Evolutionary conservation across 2,329 filamentous ascomycete genomes (phyloP), one percentile per base, ranked within the genome.

Genomic region (Penicillium nordicum): DNA sequence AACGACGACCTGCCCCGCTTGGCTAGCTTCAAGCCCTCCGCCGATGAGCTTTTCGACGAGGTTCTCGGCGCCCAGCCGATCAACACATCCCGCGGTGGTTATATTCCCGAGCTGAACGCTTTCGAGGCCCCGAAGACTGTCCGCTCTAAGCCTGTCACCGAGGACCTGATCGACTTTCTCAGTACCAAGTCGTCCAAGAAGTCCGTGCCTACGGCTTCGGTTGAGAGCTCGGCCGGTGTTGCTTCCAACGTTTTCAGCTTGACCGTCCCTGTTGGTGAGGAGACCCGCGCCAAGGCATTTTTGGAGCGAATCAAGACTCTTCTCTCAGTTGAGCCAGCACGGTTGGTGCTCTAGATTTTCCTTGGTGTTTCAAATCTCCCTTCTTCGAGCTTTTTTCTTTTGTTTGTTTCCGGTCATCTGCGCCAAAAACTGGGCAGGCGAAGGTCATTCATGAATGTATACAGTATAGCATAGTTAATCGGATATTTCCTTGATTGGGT

Each of bases 41-140:
- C 88, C 36, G 84, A 92, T 69, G 91, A 96, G 72, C 84, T 99
- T 12, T 97, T 97, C 77, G 87, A 97, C 71, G 86, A 93, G 67
- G 81, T 97, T 14, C 82, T 99, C 8, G 93, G 92, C 10, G 77
- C 79, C 1, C 61, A 64, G 46, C 66, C 72, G 3, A 50, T 72
- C 41, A 73, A 73, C 32, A 75, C 73, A 29, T 81, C 70, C 72
- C 84, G 72, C 77, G 92, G 78, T 62, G 80, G 78, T 82, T 96
- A 82, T 72, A 84, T 82, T 10, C 92, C 92, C 1, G 85, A 91
- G 68, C 84, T 96, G 64, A 81, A 80, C 47, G 76, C 76, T 18
- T 69, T 90, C 42, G 69, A 70, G 41, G 56, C 56, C 18, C 38
- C 60, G 14, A 51, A 58, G 55, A 42, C 59, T 46, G 38, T 76